Evolutionary conservation across 352 stramenopile species (phyloP).

Genomic region (Pythium oligandrum): DNA sequence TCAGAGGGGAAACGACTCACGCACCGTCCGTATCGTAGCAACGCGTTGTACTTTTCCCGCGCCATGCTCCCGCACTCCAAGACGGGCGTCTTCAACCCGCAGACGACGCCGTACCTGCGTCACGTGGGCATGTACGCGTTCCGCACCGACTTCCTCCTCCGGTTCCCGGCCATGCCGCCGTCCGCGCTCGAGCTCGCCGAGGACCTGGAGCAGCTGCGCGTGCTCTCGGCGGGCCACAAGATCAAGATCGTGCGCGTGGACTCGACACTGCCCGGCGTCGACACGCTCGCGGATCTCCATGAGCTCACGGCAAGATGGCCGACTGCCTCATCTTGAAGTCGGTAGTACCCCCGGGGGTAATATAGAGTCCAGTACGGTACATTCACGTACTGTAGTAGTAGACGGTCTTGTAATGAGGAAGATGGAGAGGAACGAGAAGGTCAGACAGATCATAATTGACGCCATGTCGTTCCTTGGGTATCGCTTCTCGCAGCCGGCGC

Average conservation of each 20-base stretch:
- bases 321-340: neutral
- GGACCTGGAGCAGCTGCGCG: constrained; percentile 82
- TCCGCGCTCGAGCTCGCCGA: constrained; percentile 57
- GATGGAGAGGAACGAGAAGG: neutral
- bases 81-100: constrained; percentile 40
- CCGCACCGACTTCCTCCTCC: constrained; percentile 57
- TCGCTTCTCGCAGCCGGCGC: constrained; percentile 23
- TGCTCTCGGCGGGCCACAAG: constrained; percentile 67
- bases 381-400: too few species aligned
- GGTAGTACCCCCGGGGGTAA: too few species aligned
- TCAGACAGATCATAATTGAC: too few species aligned
- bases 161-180: constrained; percentile 53
- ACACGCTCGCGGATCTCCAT: constrained; percentile 64
- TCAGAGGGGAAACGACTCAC: too few species aligned
- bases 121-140: constrained; percentile 85
- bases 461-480: constrained; percentile 59
- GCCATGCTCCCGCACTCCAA: constrained; percentile 78
- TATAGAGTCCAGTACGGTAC: too few species aligned
- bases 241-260: constrained; percentile 69
- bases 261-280: constrained; percentile 56
- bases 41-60: constrained; percentile 84
- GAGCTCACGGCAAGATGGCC: constrained; percentile 38
- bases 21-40: constrained; percentile 21
- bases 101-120: constrained; percentile 49
- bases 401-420: constrained; percentile 1